Evolutionary conservation across 2,329 filamentous ascomycete species (phyloP).

Genomic region (Uncinocarpus reesii): DNA sequence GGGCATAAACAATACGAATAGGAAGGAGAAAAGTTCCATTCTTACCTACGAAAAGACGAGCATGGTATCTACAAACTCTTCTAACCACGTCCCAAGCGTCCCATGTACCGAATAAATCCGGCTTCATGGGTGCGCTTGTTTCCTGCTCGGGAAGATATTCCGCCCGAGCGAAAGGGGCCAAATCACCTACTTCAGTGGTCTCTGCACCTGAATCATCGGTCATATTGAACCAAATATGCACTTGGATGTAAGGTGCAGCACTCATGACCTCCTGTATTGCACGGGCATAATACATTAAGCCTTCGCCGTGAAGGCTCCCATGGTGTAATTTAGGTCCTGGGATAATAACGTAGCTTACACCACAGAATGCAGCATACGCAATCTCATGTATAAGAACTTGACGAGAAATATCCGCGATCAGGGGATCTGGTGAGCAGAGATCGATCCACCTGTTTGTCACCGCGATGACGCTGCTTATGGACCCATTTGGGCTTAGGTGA

Average conservation of each 20-base stretch:
- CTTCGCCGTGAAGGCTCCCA: conserved; percentile 40
- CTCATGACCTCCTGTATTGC: conserved; percentile 70
- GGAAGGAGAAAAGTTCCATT: conserved; percentile 15
- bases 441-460: conserved; percentile 90
- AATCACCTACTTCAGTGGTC: conserved; percentile 35
- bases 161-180: conserved; percentile 35
- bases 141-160: conserved; percentile 29
- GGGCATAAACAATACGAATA: not conserved
- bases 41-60: conserved; percentile 75
- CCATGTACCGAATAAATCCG: conserved; percentile 73
- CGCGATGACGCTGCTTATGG: conserved; percentile 65
- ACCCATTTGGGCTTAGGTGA: conserved; percentile 70
- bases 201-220: conserved; percentile 58
- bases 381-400: conserved; percentile 86
- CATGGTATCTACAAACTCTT: conserved; percentile 72
- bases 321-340: conserved; percentile 62
- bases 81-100: conserved; percentile 88
- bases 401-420: conserved; percentile 75
- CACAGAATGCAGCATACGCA: conserved; percentile 91
- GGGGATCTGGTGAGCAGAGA: conserved; percentile 67
- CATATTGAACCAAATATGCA: conserved; percentile 77
- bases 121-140: conserved; percentile 35
- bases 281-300: conserved; percentile 65
- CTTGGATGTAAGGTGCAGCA: conserved; percentile 63
- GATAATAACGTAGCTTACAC: conserved; percentile 71